phyloP scores from a whole-genome alignment of 306 rosid species.

The Sesbania bispinosa region DNA sequence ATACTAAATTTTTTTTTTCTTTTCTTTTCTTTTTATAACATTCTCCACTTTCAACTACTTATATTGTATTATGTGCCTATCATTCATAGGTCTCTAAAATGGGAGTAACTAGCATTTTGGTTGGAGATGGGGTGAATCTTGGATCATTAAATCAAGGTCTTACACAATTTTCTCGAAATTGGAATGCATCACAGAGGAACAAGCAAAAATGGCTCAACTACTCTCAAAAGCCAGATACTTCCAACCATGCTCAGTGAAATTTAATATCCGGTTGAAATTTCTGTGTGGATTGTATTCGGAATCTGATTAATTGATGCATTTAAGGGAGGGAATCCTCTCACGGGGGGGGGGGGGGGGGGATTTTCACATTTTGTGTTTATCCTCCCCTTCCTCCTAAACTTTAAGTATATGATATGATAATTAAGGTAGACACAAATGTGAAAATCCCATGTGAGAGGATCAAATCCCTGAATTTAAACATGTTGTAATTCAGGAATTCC shows the following conservation, averaged over 20 bases:
- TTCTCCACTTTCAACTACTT: too few species aligned
- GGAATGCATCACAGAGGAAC: constrained; percentile 63
- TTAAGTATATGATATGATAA: too few species aligned
- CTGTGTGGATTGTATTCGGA: constrained; percentile 4
- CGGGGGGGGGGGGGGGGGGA: too few species aligned
- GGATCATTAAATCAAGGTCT: constrained; percentile 74
- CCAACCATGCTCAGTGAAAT: constrained; percentile 30
- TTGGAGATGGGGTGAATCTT: constrained; percentile 68
- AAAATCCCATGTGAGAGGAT: too few species aligned
- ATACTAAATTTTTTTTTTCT: too few species aligned
- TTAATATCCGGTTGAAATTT: constrained; percentile 15
- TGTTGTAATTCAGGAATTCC: constrained; percentile 16
- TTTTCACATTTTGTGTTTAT: too few species aligned
- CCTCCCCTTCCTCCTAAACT: too few species aligned
- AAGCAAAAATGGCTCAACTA: constrained; percentile 68
- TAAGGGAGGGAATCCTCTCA: too few species aligned
- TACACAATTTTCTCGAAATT: constrained; percentile 49
- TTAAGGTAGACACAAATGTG: too few species aligned
- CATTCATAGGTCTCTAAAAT: constrained; percentile 66
- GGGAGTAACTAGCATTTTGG: constrained; percentile 90
- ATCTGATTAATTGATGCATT: background rate
- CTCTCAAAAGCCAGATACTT: constrained; percentile 36
- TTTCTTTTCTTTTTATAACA: too few species aligned
- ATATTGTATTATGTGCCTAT: background rate
- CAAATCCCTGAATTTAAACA: background rate